phyloP scores from a whole-genome alignment of 306 rosid species.

The Acacia crassicarpa region DNA sequence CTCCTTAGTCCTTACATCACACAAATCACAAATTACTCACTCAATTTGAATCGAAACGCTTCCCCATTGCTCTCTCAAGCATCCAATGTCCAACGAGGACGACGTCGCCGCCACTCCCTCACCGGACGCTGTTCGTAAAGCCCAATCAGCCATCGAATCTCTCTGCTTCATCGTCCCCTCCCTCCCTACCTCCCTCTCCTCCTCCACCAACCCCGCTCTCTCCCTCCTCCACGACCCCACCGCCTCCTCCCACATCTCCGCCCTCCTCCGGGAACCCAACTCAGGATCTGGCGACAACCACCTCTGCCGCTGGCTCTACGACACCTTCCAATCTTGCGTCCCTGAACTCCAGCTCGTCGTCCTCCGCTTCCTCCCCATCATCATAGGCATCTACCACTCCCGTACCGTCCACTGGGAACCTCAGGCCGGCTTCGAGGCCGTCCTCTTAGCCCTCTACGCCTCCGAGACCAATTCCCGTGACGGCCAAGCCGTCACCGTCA shows the following conservation, averaged over 20 bases:
- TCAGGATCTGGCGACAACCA: conserved; percentile 76
- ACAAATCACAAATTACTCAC: background rate
- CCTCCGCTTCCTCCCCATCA: conserved; percentile 67
- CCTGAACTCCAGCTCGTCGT: conserved; percentile 62
- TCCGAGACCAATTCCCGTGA: conserved; percentile 64
- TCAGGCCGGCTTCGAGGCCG: conserved; percentile 80
- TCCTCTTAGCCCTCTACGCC: conserved; percentile 70
- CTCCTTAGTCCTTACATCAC: background rate
- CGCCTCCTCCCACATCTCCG: conserved; percentile 43
- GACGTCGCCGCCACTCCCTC: background rate
- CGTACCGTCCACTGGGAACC: conserved; percentile 51
- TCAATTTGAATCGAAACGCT: background rate
- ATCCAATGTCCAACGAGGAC: conserved; percentile 32
- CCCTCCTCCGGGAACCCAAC: conserved; percentile 64
- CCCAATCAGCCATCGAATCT: conserved; percentile 42
- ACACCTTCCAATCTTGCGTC: conserved; percentile 69
- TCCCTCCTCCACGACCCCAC: conserved; percentile 51
- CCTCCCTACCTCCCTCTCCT: conserved; percentile 24
- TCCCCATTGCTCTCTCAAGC: background rate
- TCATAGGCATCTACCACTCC: conserved; percentile 67
- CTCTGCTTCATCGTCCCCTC: conserved; percentile 59
- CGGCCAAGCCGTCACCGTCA: conserved; percentile 53
- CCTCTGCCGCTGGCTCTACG: conserved; percentile 90
- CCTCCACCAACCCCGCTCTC: conserved; percentile 34
- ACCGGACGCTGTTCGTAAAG: conserved; percentile 19